Percentiles rank a stretch among this genome's conserved stretches.
Conservation (phyloP, 2,329 filamentous ascomycete genomes). For the Neofusicoccum sp. region DNA sequence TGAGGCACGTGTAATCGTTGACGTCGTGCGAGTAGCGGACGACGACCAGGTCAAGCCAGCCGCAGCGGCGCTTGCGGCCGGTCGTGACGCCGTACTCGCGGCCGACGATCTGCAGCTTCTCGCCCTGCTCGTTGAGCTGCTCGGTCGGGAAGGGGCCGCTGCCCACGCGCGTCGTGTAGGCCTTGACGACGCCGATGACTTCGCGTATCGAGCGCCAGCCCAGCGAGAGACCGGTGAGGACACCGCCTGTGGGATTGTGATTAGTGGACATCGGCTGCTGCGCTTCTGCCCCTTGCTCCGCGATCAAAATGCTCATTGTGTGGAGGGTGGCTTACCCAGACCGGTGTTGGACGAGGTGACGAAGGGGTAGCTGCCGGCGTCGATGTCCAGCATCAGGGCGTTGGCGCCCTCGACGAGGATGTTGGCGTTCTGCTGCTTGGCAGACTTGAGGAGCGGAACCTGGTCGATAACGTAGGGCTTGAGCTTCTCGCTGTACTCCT, state of each 20-base stretch:
- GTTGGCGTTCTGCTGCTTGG: constrained; percentile 57
- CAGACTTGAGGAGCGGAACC: constrained; percentile 61
- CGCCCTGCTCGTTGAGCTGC: constrained; percentile 56
- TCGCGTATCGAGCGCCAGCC: constrained; percentile 61
- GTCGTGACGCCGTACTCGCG: constrained; percentile 58
- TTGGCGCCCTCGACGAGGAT: constrained; percentile 70
- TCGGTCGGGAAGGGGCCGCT: constrained; percentile 68
- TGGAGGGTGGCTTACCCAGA: constrained; percentile 8
- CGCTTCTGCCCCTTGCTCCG: not conserved
- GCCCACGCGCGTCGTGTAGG: constrained; percentile 63
- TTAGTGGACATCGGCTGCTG: constrained; percentile 10
- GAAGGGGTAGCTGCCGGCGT: constrained; percentile 56
- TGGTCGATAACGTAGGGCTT: constrained; percentile 65
- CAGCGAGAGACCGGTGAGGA: constrained; percentile 62
- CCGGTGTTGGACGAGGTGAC: constrained; percentile 56
- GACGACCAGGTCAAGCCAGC: constrained; percentile 67
- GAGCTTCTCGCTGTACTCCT: constrained; percentile 57
- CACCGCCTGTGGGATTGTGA: constrained; percentile 57
- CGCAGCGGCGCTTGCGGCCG: constrained; percentile 60
- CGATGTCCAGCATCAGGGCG: constrained; percentile 66
- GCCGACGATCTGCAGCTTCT: constrained; percentile 56
- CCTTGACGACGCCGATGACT: constrained; percentile 66
- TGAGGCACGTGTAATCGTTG: constrained; percentile 66
- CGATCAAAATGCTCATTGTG: not conserved
- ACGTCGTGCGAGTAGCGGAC: constrained; percentile 63